Percentiles rank a stretch among this genome's conserved stretches.
Evolutionary conservation across 2,329 filamentous ascomycete species (phyloP).

Genomic region (Ophiocordyceps camponoti-rufipedis): DNA sequence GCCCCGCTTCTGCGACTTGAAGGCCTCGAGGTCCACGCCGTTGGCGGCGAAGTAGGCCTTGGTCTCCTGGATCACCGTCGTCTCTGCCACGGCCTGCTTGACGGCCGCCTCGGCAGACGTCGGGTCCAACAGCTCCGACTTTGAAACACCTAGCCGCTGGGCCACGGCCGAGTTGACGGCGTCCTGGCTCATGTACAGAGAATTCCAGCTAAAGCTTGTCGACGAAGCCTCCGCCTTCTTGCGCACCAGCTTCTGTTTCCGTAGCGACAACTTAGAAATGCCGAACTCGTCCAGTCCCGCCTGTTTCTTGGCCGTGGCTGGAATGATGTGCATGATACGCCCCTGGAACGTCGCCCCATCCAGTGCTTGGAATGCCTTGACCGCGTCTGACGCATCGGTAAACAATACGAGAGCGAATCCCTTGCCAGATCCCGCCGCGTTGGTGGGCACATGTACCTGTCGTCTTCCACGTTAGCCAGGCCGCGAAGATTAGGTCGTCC

Average conservation of each 20-base stretch:
- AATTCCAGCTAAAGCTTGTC: constrained; percentile 89
- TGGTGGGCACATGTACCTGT: constrained; percentile 74
- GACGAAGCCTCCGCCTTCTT: constrained; percentile 66
- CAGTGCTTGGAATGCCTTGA: constrained; percentile 58
- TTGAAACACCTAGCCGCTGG: constrained; percentile 70
- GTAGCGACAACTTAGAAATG: constrained; percentile 78
- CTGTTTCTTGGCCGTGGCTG: constrained; percentile 66
- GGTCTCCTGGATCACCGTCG: constrained; percentile 87
- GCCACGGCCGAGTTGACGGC: constrained; percentile 84
- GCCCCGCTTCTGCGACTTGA: constrained; percentile 69
- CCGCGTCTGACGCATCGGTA: constrained; percentile 49
- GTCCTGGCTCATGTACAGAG: constrained; percentile 97
- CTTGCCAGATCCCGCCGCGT: constrained; percentile 58
- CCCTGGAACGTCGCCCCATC: constrained; percentile 87
- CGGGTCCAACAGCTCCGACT: constrained; percentile 85
- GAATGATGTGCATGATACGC: constrained; percentile 76
- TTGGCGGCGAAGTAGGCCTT: constrained; percentile 80
- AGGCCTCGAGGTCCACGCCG: constrained; percentile 80
- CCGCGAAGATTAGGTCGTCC: not conserved
- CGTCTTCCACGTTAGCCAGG: constrained; percentile 10
- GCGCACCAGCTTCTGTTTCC: constrained; percentile 83
- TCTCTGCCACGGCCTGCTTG: constrained; percentile 93
- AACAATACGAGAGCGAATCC: constrained; percentile 84
- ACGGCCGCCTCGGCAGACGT: constrained; percentile 87
- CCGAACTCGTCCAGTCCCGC: constrained; percentile 72